Evolutionary conservation across 2,329 filamentous ascomycete species (phyloP).

Genomic region (Pezicula carpinea): DNA sequence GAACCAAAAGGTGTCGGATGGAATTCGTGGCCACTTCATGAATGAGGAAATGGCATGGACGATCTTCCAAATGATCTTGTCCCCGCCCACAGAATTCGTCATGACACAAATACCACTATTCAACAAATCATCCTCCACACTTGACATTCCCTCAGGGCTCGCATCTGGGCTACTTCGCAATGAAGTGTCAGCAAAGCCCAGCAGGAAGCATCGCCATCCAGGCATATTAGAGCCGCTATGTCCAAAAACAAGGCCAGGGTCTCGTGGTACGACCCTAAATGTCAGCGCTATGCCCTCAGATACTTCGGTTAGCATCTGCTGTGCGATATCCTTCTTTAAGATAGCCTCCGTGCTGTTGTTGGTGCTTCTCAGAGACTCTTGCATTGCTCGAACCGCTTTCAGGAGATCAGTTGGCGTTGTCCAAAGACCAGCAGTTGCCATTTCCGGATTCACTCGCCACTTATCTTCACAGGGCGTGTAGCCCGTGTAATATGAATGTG

Average conservation of each 20-base stretch:
- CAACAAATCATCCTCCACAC: not conserved
- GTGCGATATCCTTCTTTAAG: not conserved
- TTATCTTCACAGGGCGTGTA: not conserved
- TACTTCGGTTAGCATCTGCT: not conserved
- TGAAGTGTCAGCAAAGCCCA: conserved; percentile 1
- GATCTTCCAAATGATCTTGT: not conserved
- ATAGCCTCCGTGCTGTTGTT: not conserved
- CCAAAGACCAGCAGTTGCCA: conserved; percentile 1
- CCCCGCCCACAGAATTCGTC: conserved; percentile 1
- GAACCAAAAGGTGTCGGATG: not conserved
- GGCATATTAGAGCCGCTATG: not conserved
- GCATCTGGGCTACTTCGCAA: not conserved
- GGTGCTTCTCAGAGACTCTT: not conserved
- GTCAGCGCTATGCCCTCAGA: not conserved
- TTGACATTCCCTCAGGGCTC: not conserved
- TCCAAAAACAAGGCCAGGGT: not conserved
- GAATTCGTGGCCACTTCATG: not conserved
- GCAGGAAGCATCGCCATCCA: conserved; percentile 2
- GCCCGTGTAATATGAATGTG: conserved; percentile 1
- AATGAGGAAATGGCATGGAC: conserved; percentile 1
- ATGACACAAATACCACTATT: conserved; percentile 4
- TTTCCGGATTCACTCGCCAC: not conserved
- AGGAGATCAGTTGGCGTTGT: conserved; percentile 3
- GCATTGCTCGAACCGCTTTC: conserved; percentile 2
- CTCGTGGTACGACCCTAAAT: not conserved